These are phyloP conservation scores for Erodium chrysanthum DNA, from an alignment of 441 rosid species.

Conservation along the genomic window DNA sequence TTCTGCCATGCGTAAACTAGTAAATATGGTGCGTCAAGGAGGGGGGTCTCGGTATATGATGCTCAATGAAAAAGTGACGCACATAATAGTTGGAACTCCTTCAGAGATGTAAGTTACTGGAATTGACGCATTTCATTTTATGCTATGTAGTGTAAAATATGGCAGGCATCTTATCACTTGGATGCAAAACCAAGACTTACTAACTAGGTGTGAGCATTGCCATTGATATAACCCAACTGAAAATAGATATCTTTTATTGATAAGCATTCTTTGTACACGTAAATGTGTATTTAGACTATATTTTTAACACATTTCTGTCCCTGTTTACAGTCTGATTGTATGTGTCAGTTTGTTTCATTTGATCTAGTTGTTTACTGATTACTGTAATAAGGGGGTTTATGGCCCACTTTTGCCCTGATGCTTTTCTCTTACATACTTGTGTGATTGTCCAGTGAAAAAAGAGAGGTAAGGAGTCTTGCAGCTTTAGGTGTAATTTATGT, in stretches of 20 bases:
- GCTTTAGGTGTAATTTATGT: slow-evolving; percentile 78
- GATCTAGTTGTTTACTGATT: slow-evolving; percentile 9
- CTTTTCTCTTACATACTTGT: slow-evolving; percentile 15
- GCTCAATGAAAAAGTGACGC: slow-evolving; percentile 68
- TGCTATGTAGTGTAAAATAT: slow-evolving; percentile 2
- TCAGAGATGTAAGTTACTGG: slow-evolving; percentile 66
- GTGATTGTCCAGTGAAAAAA: slow-evolving; percentile 60
- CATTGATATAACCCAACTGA: background rate
- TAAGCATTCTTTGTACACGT: background rate
- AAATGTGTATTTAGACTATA: background rate
- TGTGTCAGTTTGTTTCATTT: slow-evolving; percentile 17
- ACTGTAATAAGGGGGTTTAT: slow-evolving; percentile 11
- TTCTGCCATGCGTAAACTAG: slow-evolving; percentile 70
- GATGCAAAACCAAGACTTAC: background rate
- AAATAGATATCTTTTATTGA: background rate
- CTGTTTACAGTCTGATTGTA: background rate
- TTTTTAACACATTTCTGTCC: slow-evolving; percentile 3
- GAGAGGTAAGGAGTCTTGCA: slow-evolving; percentile 68
- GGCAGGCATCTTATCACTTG: background rate
- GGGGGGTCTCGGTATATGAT: slow-evolving; percentile 79
- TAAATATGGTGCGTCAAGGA: slow-evolving; percentile 69
- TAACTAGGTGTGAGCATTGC: slow-evolving; percentile 1
- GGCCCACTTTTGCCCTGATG: slow-evolving; percentile 9
- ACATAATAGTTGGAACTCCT: slow-evolving; percentile 76
- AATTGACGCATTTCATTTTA: slow-evolving; percentile 6